Evolutionary conservation across 2,329 filamentous ascomycete genomes (phyloP).

Genomic region (Botrytis byssoidea): DNA sequence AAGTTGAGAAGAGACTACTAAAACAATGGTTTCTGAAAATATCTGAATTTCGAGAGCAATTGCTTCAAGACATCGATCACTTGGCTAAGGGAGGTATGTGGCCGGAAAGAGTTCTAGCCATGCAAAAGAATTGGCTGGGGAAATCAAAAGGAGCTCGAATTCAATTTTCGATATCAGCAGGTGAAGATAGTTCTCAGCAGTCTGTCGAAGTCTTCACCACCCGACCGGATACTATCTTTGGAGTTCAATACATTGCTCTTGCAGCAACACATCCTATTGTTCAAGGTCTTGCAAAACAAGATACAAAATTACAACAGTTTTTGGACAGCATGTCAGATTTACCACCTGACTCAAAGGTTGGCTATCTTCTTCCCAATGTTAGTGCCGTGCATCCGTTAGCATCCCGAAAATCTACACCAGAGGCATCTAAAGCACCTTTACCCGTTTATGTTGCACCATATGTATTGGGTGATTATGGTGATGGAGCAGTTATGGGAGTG

Average conservation of each 20-base stretch:
- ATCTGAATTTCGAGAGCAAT: constrained; percentile 70
- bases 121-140: constrained; percentile 88
- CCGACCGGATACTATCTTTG: constrained; percentile 81
- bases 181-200: constrained; percentile 27
- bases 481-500: constrained; percentile 89
- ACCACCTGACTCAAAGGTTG: constrained; percentile 58
- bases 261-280: constrained; percentile 73
- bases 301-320: constrained; percentile 65
- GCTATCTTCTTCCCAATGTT: constrained; percentile 64
- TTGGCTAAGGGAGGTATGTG: constrained; percentile 64
- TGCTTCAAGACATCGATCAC: constrained; percentile 68
- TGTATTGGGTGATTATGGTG: constrained; percentile 80
- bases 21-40: constrained; percentile 92
- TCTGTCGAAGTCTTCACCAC: constrained; percentile 76
- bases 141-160: constrained; percentile 72
- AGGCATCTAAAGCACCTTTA: constrained; percentile 55
- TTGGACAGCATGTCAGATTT: constrained; percentile 59
- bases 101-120: constrained; percentile 78
- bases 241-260: constrained; percentile 80
- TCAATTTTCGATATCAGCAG: constrained; percentile 61
- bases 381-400: constrained; percentile 65
- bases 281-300: constrained; percentile 54
- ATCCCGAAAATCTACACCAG: constrained; percentile 51
- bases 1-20: constrained; percentile 74
- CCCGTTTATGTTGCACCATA: constrained; percentile 83